These are phyloP conservation scores for Triticum monococcum DNA, from an alignment of 176 grass and related monocot species.

Conservation along the genomic window DNA sequence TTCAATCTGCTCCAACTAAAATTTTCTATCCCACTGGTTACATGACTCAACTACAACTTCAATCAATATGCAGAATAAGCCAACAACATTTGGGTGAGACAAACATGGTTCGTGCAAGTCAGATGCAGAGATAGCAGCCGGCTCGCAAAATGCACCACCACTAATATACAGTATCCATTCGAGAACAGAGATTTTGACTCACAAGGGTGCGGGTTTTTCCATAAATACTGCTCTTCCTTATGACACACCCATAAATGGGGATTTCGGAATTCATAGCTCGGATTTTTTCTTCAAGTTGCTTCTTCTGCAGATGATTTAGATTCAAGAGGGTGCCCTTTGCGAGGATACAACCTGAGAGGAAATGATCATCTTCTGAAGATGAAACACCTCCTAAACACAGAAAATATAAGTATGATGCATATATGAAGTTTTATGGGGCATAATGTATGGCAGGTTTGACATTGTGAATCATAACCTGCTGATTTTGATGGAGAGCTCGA, in stretches of 20 bases:
- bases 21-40: not conserved
- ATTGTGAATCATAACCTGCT: not conserved
- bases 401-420: not conserved
- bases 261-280: not conserved
- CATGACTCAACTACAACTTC: not conserved
- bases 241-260: conserved; percentile 8
- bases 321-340: not conserved
- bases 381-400: not conserved
- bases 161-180: not conserved
- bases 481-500: not conserved
- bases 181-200: not conserved
- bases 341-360: not conserved
- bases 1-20: too few species aligned
- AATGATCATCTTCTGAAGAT: not conserved
- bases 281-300: not conserved
- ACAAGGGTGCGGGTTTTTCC: not conserved
- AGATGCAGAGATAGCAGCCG: not conserved
- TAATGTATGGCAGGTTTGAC: not conserved
- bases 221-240: not conserved
- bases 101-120: not conserved
- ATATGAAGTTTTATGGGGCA: not conserved
- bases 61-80: not conserved
- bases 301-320: not conserved
- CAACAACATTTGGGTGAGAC: too few species aligned
- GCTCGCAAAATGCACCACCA: too few species aligned